Percentiles rank a stretch among this genome's conserved stretches.
phyloP scores from a whole-genome alignment of 129 eudicot genomes.

The Logfia minima region DNA sequence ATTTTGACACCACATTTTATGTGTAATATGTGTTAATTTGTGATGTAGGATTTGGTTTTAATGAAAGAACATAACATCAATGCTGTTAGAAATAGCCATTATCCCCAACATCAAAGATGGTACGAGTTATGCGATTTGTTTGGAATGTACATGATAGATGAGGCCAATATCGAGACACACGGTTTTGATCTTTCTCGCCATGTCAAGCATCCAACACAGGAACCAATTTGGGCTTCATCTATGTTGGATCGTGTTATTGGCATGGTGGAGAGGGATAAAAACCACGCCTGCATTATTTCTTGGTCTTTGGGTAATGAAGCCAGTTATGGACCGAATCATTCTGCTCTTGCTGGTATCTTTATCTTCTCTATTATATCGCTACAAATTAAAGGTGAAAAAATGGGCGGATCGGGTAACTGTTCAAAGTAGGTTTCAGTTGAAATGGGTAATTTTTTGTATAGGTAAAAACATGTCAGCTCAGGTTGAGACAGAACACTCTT shows the following conservation, averaged over 20 bases:
- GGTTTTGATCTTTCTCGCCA: conserved; percentile 73
- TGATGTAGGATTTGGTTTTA: conserved; percentile 73
- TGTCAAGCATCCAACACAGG: conserved; percentile 82
- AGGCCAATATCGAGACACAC: conserved; percentile 97
- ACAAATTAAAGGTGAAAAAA: not conserved
- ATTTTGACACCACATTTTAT: conserved; percentile 11
- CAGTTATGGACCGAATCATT: conserved; percentile 93
- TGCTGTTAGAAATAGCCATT: conserved; percentile 97
- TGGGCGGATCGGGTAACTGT: not conserved
- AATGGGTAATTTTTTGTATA: not conserved
- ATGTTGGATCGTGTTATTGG: conserved; percentile 95
- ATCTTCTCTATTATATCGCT: not conserved
- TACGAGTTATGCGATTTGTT: conserved; percentile 93
- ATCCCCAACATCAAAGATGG: conserved; percentile 97
- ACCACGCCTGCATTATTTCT: conserved; percentile 83
- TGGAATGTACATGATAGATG: conserved; percentile 99
- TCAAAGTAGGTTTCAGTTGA: not conserved
- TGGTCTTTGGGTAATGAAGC: conserved; percentile 98
- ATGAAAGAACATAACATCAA: conserved; percentile 96
- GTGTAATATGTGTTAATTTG: not conserved
- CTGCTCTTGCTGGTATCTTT: conserved; percentile 78
- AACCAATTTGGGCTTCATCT: conserved; percentile 77
- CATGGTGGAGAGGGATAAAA: conserved; percentile 99
- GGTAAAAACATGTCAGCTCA: not conserved
- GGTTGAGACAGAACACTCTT: not conserved